Conservation (phyloP, 345 rosid genomes). For the Jatropha curcas region DNA sequence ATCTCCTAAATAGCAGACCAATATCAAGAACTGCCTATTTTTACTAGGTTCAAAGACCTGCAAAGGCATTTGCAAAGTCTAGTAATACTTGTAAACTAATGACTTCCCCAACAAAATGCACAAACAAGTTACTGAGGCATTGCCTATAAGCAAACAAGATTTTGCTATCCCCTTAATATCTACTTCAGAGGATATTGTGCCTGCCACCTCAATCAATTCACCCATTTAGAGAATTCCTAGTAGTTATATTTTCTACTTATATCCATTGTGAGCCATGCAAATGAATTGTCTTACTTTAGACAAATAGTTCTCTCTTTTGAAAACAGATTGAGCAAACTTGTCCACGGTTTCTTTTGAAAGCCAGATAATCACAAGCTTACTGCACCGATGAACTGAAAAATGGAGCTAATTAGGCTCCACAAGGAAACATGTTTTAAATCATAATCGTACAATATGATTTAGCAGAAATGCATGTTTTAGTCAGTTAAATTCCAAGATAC, state of each 20-base stretch:
- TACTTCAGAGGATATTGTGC: background rate
- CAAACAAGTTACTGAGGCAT: background rate
- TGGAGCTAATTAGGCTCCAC: background rate
- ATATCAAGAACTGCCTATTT: background rate
- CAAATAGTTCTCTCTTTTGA: background rate
- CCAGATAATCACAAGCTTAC: background rate
- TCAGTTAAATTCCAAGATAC: conserved; percentile 1
- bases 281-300: conserved; percentile 3
- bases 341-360: background rate
- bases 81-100: background rate
- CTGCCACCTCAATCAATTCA: background rate
- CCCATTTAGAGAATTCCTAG: background rate
- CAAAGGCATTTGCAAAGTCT: background rate
- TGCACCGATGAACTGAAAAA: background rate
- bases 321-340: background rate
- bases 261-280: background rate
- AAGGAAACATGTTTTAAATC: background rate
- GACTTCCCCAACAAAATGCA: too few species aligned
- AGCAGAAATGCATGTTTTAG: background rate
- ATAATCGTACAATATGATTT: background rate
- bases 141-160: background rate
- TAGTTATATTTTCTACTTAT: background rate
- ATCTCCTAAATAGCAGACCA: background rate
- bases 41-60: background rate
- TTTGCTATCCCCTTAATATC: conserved; percentile 1